phyloP scores from a whole-genome alignment of 2,329 filamentous ascomycete species.

The Cordyceps pruinosa region DNA sequence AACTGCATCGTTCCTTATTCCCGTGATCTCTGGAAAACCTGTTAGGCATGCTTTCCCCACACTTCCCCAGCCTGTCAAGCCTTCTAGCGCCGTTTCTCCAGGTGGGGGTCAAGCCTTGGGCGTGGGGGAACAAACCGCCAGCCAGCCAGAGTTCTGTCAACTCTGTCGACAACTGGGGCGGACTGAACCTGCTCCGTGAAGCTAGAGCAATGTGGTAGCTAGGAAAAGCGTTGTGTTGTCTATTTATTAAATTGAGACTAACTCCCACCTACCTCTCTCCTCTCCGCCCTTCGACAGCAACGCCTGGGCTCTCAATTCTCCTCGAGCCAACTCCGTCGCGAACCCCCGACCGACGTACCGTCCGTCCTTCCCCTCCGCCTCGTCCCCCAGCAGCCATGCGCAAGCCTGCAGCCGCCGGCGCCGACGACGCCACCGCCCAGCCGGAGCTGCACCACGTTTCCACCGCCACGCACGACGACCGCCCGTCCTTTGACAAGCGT shows the following conservation, averaged over 20 bases:
- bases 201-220: no score
- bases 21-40: no score
- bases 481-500: slow-evolving; percentile 15
- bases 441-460: slow-evolving; percentile 4
- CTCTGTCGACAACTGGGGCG: no score
- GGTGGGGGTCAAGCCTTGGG: neutral
- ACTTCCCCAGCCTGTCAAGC: neutral
- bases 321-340: neutral
- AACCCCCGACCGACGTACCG: neutral
- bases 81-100: neutral
- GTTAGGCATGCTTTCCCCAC: no score
- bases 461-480: neutral
- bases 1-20: no score
- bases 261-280: no score
- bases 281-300: neutral
- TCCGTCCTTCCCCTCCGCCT: neutral
- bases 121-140: neutral
- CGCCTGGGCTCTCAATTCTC: no score
- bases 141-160: neutral
- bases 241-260: no score
- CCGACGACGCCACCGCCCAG: neutral
- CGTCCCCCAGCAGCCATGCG: neutral
- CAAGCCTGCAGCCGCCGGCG: neutral
- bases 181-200: no score
- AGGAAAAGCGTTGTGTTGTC: no score